Conservation (phyloP, 108 stramenopile genomes). For the Cylindrotheca fusiformis region DNA sequence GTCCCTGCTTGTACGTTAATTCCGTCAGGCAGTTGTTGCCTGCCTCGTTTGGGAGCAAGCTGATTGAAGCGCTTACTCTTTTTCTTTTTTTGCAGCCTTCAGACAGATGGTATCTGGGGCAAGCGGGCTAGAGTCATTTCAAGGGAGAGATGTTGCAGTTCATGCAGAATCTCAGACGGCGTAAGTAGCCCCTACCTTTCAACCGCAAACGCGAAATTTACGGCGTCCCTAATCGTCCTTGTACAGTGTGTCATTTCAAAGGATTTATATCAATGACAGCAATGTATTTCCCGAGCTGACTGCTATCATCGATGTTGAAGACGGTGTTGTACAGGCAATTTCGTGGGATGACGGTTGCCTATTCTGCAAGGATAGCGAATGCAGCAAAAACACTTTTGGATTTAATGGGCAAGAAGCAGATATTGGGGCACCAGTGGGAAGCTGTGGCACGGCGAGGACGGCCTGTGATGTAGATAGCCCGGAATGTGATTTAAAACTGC, state of each 20-base stretch:
- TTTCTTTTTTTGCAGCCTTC: constrained; percentile 11
- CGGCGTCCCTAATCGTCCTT: background rate
- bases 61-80: background rate
- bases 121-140: background rate
- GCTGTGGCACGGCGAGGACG: constrained; percentile 54
- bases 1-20: constrained; percentile 38
- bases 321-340: constrained; percentile 78
- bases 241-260: constrained; percentile 45
- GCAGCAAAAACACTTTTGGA: constrained; percentile 75
- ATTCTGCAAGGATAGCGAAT: constrained; percentile 62
- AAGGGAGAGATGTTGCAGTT: constrained; percentile 32
- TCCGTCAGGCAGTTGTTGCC: background rate
- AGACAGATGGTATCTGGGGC: background rate
- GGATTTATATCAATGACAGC: constrained; percentile 35
- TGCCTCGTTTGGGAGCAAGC: background rate
- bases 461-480: constrained; percentile 36
- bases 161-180: constrained; percentile 33
- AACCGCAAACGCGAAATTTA: too few species aligned
- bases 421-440: constrained; percentile 48
- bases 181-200: constrained; percentile 5
- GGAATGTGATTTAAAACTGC: constrained; percentile 76
- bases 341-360: constrained; percentile 92
- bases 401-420: constrained; percentile 45
- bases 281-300: constrained; percentile 76
- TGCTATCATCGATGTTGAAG: constrained; percentile 82